Evolutionary conservation across 1,284 basidiomycete species (phyloP).

Genomic region (Papiliotrema fonsecae): DNA sequence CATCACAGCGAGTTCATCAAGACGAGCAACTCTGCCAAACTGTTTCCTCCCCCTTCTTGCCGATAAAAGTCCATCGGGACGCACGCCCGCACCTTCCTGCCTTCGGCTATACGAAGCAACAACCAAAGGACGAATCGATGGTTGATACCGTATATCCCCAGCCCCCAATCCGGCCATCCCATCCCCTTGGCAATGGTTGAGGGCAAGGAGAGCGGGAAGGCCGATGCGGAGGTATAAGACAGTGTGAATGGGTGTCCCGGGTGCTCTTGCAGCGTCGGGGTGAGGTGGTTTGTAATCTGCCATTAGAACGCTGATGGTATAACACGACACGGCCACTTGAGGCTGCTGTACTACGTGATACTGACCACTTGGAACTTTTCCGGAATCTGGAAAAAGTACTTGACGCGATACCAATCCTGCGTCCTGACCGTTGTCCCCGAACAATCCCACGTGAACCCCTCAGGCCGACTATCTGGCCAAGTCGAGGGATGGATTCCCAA

Average conservation of each 20-base stretch:
- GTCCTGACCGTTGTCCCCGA: slow-evolving; percentile 58
- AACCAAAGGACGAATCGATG: slow-evolving; percentile 65
- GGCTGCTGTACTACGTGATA: too few relatives aligned
- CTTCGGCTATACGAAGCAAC: slow-evolving; percentile 47
- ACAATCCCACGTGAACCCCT: slow-evolving; percentile 66
- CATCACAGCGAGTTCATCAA: slow-evolving; percentile 25
- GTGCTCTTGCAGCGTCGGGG: slow-evolving; percentile 55
- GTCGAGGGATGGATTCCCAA: slow-evolving; percentile 73
- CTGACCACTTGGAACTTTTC: slow-evolving; percentile 62
- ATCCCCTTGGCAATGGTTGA: slow-evolving; percentile 69
- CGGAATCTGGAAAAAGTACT: slow-evolving; percentile 67
- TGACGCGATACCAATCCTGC: slow-evolving; percentile 79
- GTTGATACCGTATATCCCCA: slow-evolving; percentile 80
- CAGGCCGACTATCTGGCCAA: slow-evolving; percentile 71
- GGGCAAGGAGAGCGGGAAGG: slow-evolving; percentile 72
- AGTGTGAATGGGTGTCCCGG: slow-evolving; percentile 53
- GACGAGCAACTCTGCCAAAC: slow-evolving; percentile 26
- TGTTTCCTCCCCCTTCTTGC: slow-evolving; percentile 17
- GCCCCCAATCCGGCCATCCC: slow-evolving; percentile 65
- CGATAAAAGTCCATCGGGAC: slow-evolving; percentile 41
- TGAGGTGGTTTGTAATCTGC: slow-evolving; percentile 17
- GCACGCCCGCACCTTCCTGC: slow-evolving; percentile 23
- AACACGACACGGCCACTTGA: too few relatives aligned
- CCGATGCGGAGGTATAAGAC: slow-evolving; percentile 71
- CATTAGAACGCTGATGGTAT: too few relatives aligned